Percentiles rank a stretch among this genome's conserved stretches.
Conservation (phyloP, 2,329 filamentous ascomycete genomes). For the Emmonsiellopsis sp. region DNA sequence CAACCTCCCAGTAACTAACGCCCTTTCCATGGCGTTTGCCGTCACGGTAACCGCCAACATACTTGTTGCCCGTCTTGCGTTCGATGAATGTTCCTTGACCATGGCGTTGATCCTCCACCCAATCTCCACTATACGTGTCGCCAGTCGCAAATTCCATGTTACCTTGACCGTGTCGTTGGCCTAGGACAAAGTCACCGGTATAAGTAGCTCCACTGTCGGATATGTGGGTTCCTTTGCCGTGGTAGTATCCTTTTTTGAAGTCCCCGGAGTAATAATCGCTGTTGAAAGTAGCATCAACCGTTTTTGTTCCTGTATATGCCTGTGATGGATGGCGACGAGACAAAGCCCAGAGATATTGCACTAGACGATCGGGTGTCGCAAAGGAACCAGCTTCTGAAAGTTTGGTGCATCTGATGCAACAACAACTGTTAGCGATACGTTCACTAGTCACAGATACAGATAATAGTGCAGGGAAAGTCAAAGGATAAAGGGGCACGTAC, state of each 20-base stretch:
- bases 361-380: constrained; percentile 28
- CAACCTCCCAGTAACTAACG: constrained; percentile 53
- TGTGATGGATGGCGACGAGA: constrained; percentile 38
- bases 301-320: constrained; percentile 39
- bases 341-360: constrained; percentile 37
- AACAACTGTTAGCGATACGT: constrained; percentile 8
- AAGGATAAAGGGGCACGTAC: constrained; percentile 18
- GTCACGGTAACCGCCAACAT: constrained; percentile 52
- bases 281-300: constrained; percentile 44
- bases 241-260: constrained; percentile 40
- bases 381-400: constrained; percentile 28
- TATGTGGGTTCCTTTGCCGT: constrained; percentile 48
- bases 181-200: constrained; percentile 45
- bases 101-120: constrained; percentile 39
- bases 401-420: constrained; percentile 20
- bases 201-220: constrained; percentile 48
- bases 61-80: constrained; percentile 50
- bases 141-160: constrained; percentile 49
- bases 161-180: constrained; percentile 47
- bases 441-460: background rate
- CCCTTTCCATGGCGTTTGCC: constrained; percentile 54
- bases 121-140: constrained; percentile 40
- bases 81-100: constrained; percentile 51
- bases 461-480: background rate
- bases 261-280: constrained; percentile 49